A percentile compares a stretch with the other conserved stretches of the same genome.
Evolutionary conservation across 2,329 filamentous ascomycete genomes (phyloP).

Genomic region (Botrytis medusae): DNA sequence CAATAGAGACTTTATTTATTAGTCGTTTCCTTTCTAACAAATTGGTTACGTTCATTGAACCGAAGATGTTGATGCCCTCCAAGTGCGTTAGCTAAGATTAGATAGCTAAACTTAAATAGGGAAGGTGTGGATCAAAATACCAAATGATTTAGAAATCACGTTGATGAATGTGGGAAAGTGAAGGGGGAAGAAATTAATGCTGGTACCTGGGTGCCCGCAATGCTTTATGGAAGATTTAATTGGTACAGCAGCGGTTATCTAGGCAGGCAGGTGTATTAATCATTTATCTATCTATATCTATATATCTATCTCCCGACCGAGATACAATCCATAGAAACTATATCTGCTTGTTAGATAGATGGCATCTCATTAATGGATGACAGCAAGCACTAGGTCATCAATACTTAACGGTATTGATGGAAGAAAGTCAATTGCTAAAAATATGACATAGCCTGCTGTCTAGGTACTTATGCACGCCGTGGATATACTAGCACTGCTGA

Average conservation of each 20-base stretch:
- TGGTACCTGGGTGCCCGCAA: not conserved
- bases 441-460: not conserved
- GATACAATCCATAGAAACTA: not conserved
- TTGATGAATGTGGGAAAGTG: constrained; percentile 3
- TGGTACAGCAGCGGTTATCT: not conserved
- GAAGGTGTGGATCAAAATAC: not conserved
- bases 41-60: constrained; percentile 12
- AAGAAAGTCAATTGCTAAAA: not conserved
- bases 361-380: not conserved
- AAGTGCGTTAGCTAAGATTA: constrained; percentile 11
- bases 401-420: not conserved
- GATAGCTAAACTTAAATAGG: not conserved
- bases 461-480: not conserved
- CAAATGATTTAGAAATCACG: constrained; percentile 11
- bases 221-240: not conserved
- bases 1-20: constrained; percentile 1
- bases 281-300: not conserved
- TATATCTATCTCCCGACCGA: too few relatives aligned
- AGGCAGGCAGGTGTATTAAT: not conserved
- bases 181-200: not conserved
- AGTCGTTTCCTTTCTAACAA: constrained; percentile 1
- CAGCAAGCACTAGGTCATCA: not conserved
- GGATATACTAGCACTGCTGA: not conserved
- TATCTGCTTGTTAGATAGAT: not conserved
- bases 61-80: constrained; percentile 12